Conservation (phyloP, 768 basidiomycete species). For the Boletus sp. region DNA sequence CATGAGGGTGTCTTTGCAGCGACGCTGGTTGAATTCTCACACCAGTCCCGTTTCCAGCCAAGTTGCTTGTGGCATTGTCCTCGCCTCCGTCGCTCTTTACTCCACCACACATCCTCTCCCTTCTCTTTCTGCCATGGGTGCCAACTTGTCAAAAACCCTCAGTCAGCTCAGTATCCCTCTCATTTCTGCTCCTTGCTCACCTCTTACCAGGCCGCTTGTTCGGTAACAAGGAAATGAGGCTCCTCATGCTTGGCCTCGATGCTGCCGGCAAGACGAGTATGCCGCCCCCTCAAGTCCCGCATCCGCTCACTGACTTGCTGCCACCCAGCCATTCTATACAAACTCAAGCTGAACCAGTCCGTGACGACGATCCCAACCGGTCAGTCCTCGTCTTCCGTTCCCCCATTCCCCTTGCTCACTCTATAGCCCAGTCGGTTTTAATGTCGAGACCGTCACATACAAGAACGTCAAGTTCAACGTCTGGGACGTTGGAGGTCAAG, state of each 20-base stretch:
- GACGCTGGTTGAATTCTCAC: slow-evolving; percentile 24
- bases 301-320: neutral
- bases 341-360: slow-evolving; percentile 97
- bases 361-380: slow-evolving; percentile 98
- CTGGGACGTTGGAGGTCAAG: slow-evolving; percentile 99
- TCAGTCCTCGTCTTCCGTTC: slow-evolving; percentile 26
- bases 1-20: slow-evolving; percentile 5
- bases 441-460: slow-evolving; percentile 98
- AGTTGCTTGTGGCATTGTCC: slow-evolving; percentile 29
- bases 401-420: neutral
- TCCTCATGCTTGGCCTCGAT: slow-evolving; percentile 95
- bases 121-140: slow-evolving; percentile 57
- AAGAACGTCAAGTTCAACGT: slow-evolving; percentile 97
- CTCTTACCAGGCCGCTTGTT: slow-evolving; percentile 74
- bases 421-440: slow-evolving; percentile 77
- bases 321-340: slow-evolving; percentile 88
- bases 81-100: slow-evolving; percentile 63
- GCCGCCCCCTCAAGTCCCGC: slow-evolving; percentile 29
- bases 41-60: slow-evolving; percentile 5
- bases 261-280: slow-evolving; percentile 98
- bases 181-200: neutral
- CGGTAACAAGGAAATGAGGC: slow-evolving; percentile 98
- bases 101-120: slow-evolving; percentile 22
- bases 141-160: slow-evolving; percentile 82
- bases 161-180: slow-evolving; percentile 38